Conservation (phyloP, 2,329 filamentous ascomycete genomes). For the Chrysosporium keratinophilum region DNA sequence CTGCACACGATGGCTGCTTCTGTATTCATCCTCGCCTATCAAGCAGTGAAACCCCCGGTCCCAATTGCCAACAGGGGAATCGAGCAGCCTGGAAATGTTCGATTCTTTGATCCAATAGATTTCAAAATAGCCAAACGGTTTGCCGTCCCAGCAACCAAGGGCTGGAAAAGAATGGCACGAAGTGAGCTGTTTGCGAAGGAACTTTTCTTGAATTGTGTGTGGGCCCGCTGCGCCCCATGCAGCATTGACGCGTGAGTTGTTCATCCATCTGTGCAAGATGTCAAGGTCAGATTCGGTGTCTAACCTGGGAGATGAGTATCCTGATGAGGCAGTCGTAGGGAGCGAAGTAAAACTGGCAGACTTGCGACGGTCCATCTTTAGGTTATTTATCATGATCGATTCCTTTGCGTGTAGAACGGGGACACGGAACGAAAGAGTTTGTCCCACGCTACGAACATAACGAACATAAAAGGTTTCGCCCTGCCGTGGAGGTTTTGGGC, state of each 20-base stretch:
- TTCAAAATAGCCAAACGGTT: slow-evolving; percentile 95
- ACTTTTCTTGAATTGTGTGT: slow-evolving; percentile 50
- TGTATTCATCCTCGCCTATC: slow-evolving; percentile 83
- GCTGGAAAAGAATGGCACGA: slow-evolving; percentile 74
- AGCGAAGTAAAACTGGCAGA: slow-evolving; percentile 19
- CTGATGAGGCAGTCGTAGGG: slow-evolving; percentile 25
- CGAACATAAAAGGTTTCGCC: slow-evolving; percentile 86
- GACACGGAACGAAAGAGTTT: slow-evolving; percentile 82
- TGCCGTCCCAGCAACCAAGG: slow-evolving; percentile 87
- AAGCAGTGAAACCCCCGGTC: slow-evolving; percentile 83
- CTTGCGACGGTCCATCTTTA: slow-evolving; percentile 20
- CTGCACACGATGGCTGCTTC: slow-evolving; percentile 64
- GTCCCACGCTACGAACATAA: slow-evolving; percentile 67
- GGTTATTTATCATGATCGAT: slow-evolving; percentile 39
- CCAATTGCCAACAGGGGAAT: slow-evolving; percentile 58
- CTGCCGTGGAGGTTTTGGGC: slow-evolving; percentile 79
- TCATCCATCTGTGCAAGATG: slow-evolving; percentile 79
- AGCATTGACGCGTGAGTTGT: slow-evolving; percentile 67
- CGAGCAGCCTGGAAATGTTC: slow-evolving; percentile 58
- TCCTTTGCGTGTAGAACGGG: slow-evolving; percentile 56
- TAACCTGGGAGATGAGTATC: slow-evolving; percentile 27
- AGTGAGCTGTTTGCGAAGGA: slow-evolving; percentile 56
- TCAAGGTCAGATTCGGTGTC: slow-evolving; percentile 45
- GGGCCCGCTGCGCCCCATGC: slow-evolving; percentile 67
- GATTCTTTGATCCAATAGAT: slow-evolving; percentile 98